phyloP scores from a whole-genome alignment of 1,284 basidiomycete species.

The Cutaneotrichosporon dermatis region DNA sequence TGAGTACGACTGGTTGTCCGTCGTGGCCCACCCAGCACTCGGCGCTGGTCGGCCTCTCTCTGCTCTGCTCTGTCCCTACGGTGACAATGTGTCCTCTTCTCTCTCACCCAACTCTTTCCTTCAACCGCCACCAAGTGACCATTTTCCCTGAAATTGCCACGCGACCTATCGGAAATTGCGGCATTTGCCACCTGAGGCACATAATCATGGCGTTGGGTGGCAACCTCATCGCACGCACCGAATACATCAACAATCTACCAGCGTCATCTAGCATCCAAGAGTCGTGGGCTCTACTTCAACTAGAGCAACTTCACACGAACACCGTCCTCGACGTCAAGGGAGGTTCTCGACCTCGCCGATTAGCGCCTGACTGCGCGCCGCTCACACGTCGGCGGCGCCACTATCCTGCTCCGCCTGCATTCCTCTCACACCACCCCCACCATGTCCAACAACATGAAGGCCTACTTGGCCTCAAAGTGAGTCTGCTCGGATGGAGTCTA shows the following conservation, averaged over 20 bases:
- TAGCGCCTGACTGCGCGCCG: too few species aligned
- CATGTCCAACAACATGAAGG: constrained; percentile 52
- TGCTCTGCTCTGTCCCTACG: too few species aligned
- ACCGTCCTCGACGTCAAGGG: background rate
- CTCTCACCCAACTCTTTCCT: too few species aligned
- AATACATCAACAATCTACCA: too few species aligned
- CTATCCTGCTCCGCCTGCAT: background rate
- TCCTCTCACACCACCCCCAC: constrained; percentile 1
- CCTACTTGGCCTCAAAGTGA: constrained; percentile 53
- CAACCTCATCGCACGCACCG: background rate
- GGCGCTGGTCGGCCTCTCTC: too few species aligned
- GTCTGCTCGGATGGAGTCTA: constrained; percentile 7
- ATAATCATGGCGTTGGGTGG: constrained; percentile 6
- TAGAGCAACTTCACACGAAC: background rate
- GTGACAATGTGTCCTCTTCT: too few species aligned
- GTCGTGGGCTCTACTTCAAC: background rate
- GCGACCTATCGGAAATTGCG: constrained; percentile 11
- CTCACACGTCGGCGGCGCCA: too few species aligned
- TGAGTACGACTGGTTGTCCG: background rate
- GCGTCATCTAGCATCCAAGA: too few species aligned
- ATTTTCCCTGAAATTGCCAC: background rate
- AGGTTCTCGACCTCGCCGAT: too few species aligned
- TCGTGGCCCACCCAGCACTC: too few species aligned
- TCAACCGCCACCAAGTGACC: too few species aligned
- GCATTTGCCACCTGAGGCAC: constrained; percentile 21